Conservation (phyloP, 2,329 filamentous ascomycete species). For the Myriosclerotinia duriaeana region DNA sequence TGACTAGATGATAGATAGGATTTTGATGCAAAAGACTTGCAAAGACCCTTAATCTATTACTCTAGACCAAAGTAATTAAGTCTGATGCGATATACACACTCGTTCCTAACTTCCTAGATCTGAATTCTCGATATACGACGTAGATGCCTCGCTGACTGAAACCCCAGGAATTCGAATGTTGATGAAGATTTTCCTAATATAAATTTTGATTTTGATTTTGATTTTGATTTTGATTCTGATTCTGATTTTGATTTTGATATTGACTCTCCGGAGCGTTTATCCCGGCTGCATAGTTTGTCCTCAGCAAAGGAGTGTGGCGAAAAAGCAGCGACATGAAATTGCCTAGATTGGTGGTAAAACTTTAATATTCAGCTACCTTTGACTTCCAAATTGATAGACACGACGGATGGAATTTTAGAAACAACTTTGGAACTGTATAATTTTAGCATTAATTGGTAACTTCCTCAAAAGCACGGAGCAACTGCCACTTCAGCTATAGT, state of each 20-base stretch:
- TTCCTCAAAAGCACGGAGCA: conserved; percentile 18
- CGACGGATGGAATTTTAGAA: conserved; percentile 4
- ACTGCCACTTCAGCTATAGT: conserved; percentile 18
- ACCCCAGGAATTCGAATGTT: background rate
- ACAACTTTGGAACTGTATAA: conserved; percentile 3
- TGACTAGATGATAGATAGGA: background rate
- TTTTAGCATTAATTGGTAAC: conserved; percentile 4
- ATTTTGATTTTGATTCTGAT: background rate
- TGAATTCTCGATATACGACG: background rate
- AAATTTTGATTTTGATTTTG: background rate
- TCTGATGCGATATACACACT: background rate
- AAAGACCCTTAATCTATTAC: conserved; percentile 6
- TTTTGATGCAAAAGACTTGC: conserved; percentile 7
- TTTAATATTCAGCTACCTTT: background rate
- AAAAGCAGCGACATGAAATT: background rate
- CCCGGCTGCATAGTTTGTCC: background rate
- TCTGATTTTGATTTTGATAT: background rate
- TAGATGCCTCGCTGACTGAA: background rate
- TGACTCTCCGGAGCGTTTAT: background rate
- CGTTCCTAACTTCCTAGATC: background rate
- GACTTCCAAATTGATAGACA: background rate
- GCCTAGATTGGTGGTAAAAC: conserved; percentile 1
- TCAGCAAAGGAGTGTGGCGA: conserved; percentile 5
- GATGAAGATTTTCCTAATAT: conserved; percentile 10
- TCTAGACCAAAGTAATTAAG: conserved; percentile 4